These are phyloP conservation scores for Xylariaceae sp. DNA, from an alignment of 2,329 filamentous ascomycete genomes.

Conservation along the genomic window DNA sequence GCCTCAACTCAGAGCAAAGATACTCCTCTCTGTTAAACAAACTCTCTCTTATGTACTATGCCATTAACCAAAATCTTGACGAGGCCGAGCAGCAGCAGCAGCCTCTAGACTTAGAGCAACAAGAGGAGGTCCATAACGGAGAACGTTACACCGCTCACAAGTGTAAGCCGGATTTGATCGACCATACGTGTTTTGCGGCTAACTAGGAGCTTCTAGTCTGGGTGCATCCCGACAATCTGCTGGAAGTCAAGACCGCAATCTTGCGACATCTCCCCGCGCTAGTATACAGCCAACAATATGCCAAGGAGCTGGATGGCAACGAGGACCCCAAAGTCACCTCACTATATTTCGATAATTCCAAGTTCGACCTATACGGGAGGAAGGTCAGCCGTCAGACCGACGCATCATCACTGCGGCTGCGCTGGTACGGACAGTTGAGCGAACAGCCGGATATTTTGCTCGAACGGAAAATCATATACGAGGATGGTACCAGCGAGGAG, in stretches of 20 bases:
- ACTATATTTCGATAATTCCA: conserved; percentile 90
- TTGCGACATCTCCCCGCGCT: conserved; percentile 88
- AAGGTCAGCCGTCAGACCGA: conserved; percentile 80
- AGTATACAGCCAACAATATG: conserved; percentile 87
- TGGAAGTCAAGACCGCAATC: conserved; percentile 96
- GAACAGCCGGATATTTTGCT: conserved; percentile 80
- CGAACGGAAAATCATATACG: conserved; percentile 86
- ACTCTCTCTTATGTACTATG: conserved; percentile 94
- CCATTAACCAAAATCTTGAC: conserved; percentile 83
- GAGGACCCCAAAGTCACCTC: conserved; percentile 93
- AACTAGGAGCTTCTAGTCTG: conserved; percentile 65
- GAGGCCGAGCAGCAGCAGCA: conserved; percentile 51
- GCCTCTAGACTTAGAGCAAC: conserved; percentile 55
- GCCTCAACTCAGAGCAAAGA: conserved; percentile 90
- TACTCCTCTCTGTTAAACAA: conserved; percentile 90
- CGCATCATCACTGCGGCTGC: conserved; percentile 81
- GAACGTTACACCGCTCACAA: conserved; percentile 87
- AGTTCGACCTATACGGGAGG: conserved; percentile 83
- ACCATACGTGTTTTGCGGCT: conserved; percentile 33
- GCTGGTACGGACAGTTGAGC: conserved; percentile 89
- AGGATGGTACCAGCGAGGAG: conserved; percentile 79
- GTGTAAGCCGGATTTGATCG: conserved; percentile 59
- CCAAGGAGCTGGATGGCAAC: conserved; percentile 79
- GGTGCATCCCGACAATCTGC: conserved; percentile 93
- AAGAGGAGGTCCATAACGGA: conserved; percentile 64